Evolutionary conservation across 2,329 filamentous ascomycete species (phyloP).

Genomic region (Penicillium sp.): DNA sequence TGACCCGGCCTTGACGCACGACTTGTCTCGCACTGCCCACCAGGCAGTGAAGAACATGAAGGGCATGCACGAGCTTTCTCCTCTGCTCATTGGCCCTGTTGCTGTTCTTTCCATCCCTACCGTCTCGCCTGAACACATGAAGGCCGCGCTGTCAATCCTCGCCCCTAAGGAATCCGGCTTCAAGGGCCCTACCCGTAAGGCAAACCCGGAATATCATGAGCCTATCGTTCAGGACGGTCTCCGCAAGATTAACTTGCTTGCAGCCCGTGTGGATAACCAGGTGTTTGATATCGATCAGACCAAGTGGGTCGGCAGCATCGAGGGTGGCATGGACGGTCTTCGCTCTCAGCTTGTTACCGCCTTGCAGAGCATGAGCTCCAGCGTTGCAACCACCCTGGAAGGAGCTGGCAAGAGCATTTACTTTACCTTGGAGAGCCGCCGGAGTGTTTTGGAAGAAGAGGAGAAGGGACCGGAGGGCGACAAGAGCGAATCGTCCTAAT

Average conservation of each 20-base stretch:
- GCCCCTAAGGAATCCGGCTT: conserved; percentile 63
- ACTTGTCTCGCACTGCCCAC: conserved; percentile 50
- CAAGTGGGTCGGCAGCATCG: conserved; percentile 65
- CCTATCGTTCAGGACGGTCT: conserved; percentile 67
- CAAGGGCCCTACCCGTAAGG: conserved; percentile 65
- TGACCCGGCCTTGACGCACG: conserved; percentile 46
- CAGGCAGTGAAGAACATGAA: conserved; percentile 43
- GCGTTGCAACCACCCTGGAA: conserved; percentile 69
- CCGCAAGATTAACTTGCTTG: conserved; percentile 77
- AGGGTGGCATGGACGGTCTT: conserved; percentile 71
- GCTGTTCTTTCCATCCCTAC: conserved; percentile 70
- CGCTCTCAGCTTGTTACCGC: conserved; percentile 71
- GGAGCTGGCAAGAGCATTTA: conserved; percentile 72
- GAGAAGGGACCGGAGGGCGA: conserved; percentile 30
- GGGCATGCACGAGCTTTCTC: conserved; percentile 55
- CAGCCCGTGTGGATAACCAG: conserved; percentile 75
- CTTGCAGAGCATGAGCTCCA: conserved; percentile 69
- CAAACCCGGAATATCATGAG: conserved; percentile 74
- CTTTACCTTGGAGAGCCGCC: conserved; percentile 75
- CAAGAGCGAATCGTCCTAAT: conserved; percentile 29
- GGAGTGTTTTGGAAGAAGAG: conserved; percentile 71
- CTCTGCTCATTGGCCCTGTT: conserved; percentile 71
- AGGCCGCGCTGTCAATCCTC: conserved; percentile 69
- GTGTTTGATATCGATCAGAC: conserved; percentile 68
- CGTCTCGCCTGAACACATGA: conserved; percentile 75